Percentiles rank a stretch among this genome's conserved stretches.
These are phyloP conservation scores for Jimgerdemannia flammicorona DNA, from an alignment of 192 early-diverging fungal genomes.

Conservation along the genomic window DNA sequence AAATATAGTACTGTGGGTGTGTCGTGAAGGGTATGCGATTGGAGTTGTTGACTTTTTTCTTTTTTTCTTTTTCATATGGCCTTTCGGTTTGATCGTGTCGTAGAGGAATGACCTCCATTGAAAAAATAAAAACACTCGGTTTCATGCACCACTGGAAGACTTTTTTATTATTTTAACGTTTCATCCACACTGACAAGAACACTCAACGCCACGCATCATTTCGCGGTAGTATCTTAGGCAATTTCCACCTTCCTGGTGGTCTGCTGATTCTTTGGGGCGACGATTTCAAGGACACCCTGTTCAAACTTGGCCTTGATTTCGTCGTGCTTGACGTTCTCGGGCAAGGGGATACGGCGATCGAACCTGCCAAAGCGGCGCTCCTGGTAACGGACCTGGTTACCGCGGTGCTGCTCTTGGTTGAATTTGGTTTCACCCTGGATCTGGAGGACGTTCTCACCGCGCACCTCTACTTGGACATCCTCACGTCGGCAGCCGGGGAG, in stretches of 20 bases:
- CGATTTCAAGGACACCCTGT: constrained; percentile 50
- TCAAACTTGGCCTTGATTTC: constrained; percentile 49
- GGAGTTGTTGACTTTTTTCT: too few relatives aligned
- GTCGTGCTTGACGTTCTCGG: constrained; percentile 37
- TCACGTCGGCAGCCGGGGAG: constrained; percentile 55
- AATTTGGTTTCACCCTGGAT: constrained; percentile 40
- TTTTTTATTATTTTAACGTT: too few relatives aligned
- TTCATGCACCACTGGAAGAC: too few relatives aligned
- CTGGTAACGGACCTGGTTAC: constrained; percentile 37
- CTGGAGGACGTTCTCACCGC: constrained; percentile 35
- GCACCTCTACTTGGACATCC: constrained; percentile 45
- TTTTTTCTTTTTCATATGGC: too few relatives aligned
- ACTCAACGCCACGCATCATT: too few relatives aligned
- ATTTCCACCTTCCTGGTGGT: constrained; percentile 45
- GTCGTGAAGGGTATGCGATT: too few relatives aligned
- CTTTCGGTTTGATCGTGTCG: too few relatives aligned
- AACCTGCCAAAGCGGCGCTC: constrained; percentile 52
- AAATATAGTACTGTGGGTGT: too few relatives aligned
- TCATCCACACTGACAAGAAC: too few relatives aligned
- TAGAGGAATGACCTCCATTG: too few relatives aligned
- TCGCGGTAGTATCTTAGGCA: neutral
- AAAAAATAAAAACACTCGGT: too few relatives aligned
- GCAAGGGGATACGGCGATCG: constrained; percentile 42
- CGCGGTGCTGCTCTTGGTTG: constrained; percentile 21
- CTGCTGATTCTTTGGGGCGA: constrained; percentile 36